These are phyloP conservation scores for Phylloporus sp. DNA, from an alignment of 768 basidiomycete genomes.

Conservation along the genomic window DNA sequence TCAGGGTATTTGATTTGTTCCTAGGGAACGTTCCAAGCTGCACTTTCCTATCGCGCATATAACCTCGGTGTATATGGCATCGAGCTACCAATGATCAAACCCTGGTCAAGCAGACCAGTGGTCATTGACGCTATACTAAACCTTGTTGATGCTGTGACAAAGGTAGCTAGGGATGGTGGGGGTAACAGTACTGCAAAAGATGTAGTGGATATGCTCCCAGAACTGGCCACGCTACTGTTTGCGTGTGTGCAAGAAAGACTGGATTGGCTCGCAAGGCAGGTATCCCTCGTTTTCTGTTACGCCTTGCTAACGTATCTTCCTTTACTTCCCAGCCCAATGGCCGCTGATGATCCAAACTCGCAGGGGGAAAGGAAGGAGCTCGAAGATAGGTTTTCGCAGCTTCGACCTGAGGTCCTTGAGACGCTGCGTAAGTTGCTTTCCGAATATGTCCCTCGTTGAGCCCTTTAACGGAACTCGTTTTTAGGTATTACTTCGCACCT, in stretches of 20 bases:
- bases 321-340: constrained; percentile 37
- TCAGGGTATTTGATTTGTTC: background rate
- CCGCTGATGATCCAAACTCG: constrained; percentile 43
- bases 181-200: constrained; percentile 27
- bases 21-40: constrained; percentile 70
- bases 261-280: constrained; percentile 62
- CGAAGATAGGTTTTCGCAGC: constrained; percentile 59
- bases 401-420: constrained; percentile 75
- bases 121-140: constrained; percentile 66
- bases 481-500: constrained; percentile 66
- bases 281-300: background rate
- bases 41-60: constrained; percentile 70
- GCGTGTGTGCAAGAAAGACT: constrained; percentile 64
- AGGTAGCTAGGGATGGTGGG: constrained; percentile 17
- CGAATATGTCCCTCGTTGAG: background rate
- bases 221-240: constrained; percentile 61
- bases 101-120: constrained; percentile 77
- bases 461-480: background rate
- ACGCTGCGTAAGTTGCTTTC: constrained; percentile 63
- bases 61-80: constrained; percentile 77
- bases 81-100: constrained; percentile 60
- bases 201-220: constrained; percentile 54
- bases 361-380: constrained; percentile 59
- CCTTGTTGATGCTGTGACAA: constrained; percentile 66
- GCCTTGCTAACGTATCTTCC: background rate